Conservation (phyloP, 176 grass and related monocot species). For the Tillandsia fasciculata region DNA sequence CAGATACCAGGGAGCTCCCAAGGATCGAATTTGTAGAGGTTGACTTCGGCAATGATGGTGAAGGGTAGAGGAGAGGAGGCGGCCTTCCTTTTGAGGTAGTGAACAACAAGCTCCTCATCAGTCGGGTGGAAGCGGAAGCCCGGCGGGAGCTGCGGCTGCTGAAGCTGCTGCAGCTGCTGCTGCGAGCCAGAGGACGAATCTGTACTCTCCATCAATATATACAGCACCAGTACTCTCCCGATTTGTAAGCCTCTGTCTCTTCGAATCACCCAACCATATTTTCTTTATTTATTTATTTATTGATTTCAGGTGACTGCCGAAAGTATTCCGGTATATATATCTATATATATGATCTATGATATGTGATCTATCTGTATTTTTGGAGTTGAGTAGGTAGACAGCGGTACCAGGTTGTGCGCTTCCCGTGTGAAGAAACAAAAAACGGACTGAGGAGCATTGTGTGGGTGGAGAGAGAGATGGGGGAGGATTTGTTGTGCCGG, state of each 20-base stretch:
- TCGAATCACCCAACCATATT: not conserved
- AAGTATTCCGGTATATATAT: too few species aligned
- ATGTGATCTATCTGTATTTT: too few species aligned
- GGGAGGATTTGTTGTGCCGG: too few species aligned
- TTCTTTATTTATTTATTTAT: slow-evolving; percentile 1
- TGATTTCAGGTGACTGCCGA: not conserved
- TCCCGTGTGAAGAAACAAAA: not conserved
- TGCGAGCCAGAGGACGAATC: slow-evolving; percentile 49
- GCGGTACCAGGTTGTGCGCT: too few species aligned
- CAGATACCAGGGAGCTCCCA: slow-evolving; percentile 84
- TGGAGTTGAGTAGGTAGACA: too few species aligned
- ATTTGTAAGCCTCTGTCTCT: not conserved
- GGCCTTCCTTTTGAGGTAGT: slow-evolving; percentile 92
- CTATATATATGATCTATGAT: too few species aligned
- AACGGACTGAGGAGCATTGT: slow-evolving; percentile 2
- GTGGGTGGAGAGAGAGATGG: slow-evolving; percentile 10
- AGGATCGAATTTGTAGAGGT: slow-evolving; percentile 94
- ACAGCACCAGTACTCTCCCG: not conserved
- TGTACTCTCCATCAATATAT: slow-evolving; percentile 45
- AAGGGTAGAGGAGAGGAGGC: slow-evolving; percentile 56
- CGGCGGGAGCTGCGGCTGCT: slow-evolving; percentile 23
- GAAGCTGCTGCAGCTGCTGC: slow-evolving; percentile 20
- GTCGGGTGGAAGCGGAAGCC: slow-evolving; percentile 51
- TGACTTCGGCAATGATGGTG: slow-evolving; percentile 83
- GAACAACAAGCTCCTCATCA: slow-evolving; percentile 62